Percentiles rank a stretch among this genome's conserved stretches.
phyloP scores from a whole-genome alignment of 345 rosid genomes.

The Turnera subulata region DNA sequence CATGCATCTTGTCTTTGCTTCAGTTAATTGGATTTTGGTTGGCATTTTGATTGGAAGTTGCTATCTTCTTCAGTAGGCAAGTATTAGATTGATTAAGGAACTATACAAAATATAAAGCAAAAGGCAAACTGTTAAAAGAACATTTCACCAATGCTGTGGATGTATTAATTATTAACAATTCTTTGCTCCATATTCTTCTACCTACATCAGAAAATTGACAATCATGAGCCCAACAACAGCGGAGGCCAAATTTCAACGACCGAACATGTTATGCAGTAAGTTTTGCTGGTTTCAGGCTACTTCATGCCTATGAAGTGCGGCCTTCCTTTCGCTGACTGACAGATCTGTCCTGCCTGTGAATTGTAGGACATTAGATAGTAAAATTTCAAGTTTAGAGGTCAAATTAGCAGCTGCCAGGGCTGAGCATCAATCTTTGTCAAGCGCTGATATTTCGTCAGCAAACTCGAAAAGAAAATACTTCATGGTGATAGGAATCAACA shows the following conservation, averaged over 20 bases:
- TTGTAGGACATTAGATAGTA: constrained; percentile 46
- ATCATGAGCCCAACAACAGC: constrained; percentile 30
- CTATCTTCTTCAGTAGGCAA: too few species aligned
- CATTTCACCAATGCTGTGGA: not conserved
- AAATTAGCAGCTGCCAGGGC: constrained; percentile 44
- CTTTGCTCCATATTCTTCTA: constrained; percentile 17
- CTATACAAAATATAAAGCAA: too few species aligned
- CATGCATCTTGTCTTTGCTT: not conserved
- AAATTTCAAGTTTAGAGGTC: constrained; percentile 43
- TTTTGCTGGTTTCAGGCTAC: not conserved
- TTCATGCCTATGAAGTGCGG: not conserved
- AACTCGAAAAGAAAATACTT: constrained; percentile 44
- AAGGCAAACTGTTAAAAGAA: not conserved
- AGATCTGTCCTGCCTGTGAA: constrained; percentile 1
- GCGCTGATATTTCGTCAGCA: constrained; percentile 10
- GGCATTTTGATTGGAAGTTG: not conserved
- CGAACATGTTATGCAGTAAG: constrained; percentile 34
- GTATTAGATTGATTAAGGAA: too few species aligned
- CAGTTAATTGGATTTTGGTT: not conserved
- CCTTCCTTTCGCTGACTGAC: constrained; percentile 4
- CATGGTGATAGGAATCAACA: constrained; percentile 87
- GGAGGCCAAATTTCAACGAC: constrained; percentile 18
- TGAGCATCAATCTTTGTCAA: constrained; percentile 25
- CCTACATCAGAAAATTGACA: constrained; percentile 27
- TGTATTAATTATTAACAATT: constrained; percentile 2